Evolutionary conservation across 225 moss, liverwort and hornwort species (phyloP).

Genomic region (Bryoerythrophyllum caledonicum): DNA sequence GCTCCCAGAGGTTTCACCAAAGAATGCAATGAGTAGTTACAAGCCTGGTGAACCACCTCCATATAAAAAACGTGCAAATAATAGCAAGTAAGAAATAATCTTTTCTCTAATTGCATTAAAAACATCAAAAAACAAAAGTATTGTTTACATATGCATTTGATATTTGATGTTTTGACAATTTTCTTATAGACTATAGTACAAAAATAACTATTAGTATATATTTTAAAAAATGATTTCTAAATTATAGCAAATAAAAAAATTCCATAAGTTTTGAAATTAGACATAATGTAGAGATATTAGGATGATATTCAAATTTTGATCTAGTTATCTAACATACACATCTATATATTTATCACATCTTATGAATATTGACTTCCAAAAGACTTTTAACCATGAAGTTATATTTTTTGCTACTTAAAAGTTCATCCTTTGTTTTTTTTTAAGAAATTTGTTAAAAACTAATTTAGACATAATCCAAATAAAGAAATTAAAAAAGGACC

Average conservation of each 20-base stretch:
- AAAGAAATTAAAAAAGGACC: background rate
- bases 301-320: rapidly evolving
- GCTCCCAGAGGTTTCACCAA: conserved; percentile 84
- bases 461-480: background rate
- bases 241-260: too few relatives aligned
- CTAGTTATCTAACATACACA: background rate
- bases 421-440: background rate
- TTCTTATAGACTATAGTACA: background rate
- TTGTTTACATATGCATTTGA: background rate
- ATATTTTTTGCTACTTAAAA: background rate
- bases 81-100: conserved; percentile 70
- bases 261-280: background rate
- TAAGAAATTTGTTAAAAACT: rapidly evolving
- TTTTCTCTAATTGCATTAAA: background rate
- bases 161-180: background rate
- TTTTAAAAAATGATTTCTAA: too few relatives aligned
- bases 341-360: too few relatives aligned
- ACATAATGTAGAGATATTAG: too few relatives aligned
- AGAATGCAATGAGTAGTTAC: conserved; percentile 62
- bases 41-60: conserved; percentile 98
- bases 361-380: background rate
- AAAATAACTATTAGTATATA: too few relatives aligned
- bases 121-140: rapidly evolving
- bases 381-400: rapidly evolving
- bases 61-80: conserved; percentile 93